Base-by-base conservation (phyloP, 2,329 filamentous ascomycete genomes). In the Aspergillus brunneoviolaceus region DNA sequence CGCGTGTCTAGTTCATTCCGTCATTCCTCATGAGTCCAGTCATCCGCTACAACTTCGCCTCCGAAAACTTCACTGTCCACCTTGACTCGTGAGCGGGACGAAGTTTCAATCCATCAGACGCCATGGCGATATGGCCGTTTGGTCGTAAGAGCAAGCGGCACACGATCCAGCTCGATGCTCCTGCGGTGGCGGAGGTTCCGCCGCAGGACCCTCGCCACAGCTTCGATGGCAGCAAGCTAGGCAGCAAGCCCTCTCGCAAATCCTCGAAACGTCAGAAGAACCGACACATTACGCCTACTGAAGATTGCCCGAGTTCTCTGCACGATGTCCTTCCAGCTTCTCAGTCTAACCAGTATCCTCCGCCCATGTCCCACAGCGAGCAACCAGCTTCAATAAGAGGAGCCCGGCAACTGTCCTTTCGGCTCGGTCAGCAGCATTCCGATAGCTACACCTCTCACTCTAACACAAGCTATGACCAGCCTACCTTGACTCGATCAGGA, bases 91-190 rank as follows among this genome's bases (percentile, higher is more conserved):
- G 59, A 48, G 54, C 65, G 57, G 64, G 61, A 59, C 50, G 56
- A 60, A 57, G 57, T 49, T 57, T 31, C 48, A 55, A 52, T 58
- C 59, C 55, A 67, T 47, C 58, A 57, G 64, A 53, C 72, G 72
- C 67, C 69, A 94, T 94, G 90, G 86, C 88, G 74, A 80, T 93
- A 76, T 96, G 91, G 92, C 90, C 88, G 63, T 96, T 96, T 77
- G 84, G 88, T 77, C 87, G 89, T 71, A 88, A 84, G 78, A 88
- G 85, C 77, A 88, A 87, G 76, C 87, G 87, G 77, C 86, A 85
- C 75, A 84, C 82, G 67, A 83, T 82, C 67, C 76, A 84, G 66
- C 77, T 82, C 61, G 83, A 83, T 69, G 76, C 81, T 70, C 81
- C 86, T 72, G 79, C 79, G 65, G 76, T 75, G 65, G 70, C 65